Evolutionary conservation across 192 early-diverging fungal genomes (phyloP), one percentile per base, ranked within the genome.

Genomic region (Backusella australiensis): DNA sequence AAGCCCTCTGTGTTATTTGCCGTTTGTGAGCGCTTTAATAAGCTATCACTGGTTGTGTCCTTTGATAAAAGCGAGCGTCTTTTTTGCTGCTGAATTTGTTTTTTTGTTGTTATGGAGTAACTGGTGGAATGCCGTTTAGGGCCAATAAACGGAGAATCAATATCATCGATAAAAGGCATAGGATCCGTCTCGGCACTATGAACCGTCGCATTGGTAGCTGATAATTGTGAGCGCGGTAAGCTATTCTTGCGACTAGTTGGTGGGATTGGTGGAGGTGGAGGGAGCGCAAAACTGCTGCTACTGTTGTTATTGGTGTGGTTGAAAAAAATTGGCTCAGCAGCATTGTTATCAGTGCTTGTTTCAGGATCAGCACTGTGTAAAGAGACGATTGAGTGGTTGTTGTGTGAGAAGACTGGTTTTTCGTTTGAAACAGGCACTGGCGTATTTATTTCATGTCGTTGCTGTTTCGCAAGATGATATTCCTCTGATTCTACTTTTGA

Each of bases 121-220:
- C 68, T 69, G 21, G 68, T 69, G 9, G 68, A 69, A 69, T 69
- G 68, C 11, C 68, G 34, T 23, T 69, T 69, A 36, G 67, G 67
- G 26, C 38, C 68, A 36, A 69, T 35, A 29, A 63, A 63, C 56
- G 56, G 56, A 23, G 23, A 63, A 63, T 63, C 56, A 23, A 63
- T 63, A 14, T 23, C 26, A 14, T 29, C 56, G 23, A 63, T 63
- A 12, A 26, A 63, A 29, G 56, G 56, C 26, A 29, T 63, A 63
- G 56, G 56, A 63, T 63, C 56, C 2, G 56, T 63, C 3, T 63
- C 56, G 56, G 56, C 56, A 63, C 56, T 63, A 29, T 29, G 21
- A 63, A 63, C 56, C 56, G 56, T 63, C 56, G 56, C 56, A 63
- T 63, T 63, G 23, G 56, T 63, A 21, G 53, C 53, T 63, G 56